phyloP scores from a whole-genome alignment of 1,284 basidiomycete genomes.

The Trichosporon asahii region DNA sequence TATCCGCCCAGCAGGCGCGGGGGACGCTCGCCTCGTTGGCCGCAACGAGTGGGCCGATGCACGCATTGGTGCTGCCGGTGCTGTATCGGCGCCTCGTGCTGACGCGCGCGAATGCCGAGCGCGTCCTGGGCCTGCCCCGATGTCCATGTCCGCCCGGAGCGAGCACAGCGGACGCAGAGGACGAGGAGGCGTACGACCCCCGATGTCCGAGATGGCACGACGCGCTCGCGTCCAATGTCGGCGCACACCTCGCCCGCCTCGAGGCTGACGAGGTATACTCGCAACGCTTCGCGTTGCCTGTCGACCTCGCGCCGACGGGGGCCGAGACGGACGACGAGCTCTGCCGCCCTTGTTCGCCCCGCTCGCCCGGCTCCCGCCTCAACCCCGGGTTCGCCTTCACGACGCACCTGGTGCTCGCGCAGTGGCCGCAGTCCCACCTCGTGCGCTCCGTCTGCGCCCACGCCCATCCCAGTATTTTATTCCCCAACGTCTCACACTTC shows the following conservation, averaged over 20 bases:
- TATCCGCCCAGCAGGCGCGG: not conserved
- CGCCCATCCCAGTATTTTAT: not conserved
- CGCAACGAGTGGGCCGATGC: not conserved
- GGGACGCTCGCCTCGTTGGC: not conserved
- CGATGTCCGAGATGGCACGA: not conserved
- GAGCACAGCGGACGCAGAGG: not conserved
- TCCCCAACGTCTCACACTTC: not conserved
- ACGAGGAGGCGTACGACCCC: not conserved
- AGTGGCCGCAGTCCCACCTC: not conserved
- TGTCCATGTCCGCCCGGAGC: no score
- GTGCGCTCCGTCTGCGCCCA: not conserved
- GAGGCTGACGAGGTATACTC: not conserved
- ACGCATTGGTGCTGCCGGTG: not conserved
- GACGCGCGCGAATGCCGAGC: not conserved
- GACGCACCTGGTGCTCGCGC: not conserved
- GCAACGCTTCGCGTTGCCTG: not conserved
- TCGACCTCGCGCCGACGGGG: not conserved
- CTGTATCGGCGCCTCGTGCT: not conserved
- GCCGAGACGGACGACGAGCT: not conserved
- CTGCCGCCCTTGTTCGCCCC: not conserved
- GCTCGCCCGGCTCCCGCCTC: not conserved
- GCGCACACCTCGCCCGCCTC: not conserved
- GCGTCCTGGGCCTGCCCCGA: not conserved
- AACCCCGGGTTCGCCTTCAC: not conserved
- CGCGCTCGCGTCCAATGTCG: not conserved